Percentiles rank a stretch among this genome's conserved stretches.
Conservation (phyloP, 164 flowering plant genomes). For the Santalum album region DNA sequence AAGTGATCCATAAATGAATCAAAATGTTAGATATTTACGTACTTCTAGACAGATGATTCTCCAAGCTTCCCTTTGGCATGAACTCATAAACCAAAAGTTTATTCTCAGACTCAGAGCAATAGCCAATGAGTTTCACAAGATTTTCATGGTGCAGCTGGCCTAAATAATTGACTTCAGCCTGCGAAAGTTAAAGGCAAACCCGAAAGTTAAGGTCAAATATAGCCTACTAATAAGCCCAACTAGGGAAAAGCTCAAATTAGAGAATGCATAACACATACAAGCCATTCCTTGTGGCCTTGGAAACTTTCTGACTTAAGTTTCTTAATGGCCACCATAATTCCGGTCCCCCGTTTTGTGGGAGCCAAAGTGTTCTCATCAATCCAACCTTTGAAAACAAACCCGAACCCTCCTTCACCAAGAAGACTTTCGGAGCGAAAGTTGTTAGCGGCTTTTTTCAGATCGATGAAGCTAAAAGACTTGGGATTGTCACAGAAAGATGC, state of each 20-base stretch:
- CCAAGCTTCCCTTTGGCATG: background rate
- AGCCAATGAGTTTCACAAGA: conserved; percentile 9
- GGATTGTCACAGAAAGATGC: conserved; percentile 21
- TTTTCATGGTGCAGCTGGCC: conserved; percentile 10
- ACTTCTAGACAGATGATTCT: background rate
- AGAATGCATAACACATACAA: conserved; percentile 32
- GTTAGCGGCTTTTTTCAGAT: conserved; percentile 61
- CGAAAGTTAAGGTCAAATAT: background rate
- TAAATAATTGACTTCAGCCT: conserved; percentile 11
- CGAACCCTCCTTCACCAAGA: conserved; percentile 91
- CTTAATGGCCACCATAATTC: conserved; percentile 65
- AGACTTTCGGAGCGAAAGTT: conserved; percentile 62
- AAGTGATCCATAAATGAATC: background rate
- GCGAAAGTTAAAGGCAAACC: background rate
- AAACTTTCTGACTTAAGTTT: conserved; percentile 60
- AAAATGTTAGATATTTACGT: background rate
- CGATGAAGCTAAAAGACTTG: conserved; percentile 53
- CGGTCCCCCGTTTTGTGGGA: conserved; percentile 61
- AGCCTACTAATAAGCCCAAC: background rate
- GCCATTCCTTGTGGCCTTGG: conserved; percentile 94
- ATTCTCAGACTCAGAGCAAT: conserved; percentile 9
- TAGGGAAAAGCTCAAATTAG: background rate
- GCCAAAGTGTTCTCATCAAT: conserved; percentile 45
- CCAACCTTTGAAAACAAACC: conserved; percentile 90
- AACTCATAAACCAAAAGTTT: conserved; percentile 8